Evolutionary conservation across 2,329 filamentous ascomycete genomes (phyloP).

Genomic region (Lasiodiplodia gonubiensis): DNA sequence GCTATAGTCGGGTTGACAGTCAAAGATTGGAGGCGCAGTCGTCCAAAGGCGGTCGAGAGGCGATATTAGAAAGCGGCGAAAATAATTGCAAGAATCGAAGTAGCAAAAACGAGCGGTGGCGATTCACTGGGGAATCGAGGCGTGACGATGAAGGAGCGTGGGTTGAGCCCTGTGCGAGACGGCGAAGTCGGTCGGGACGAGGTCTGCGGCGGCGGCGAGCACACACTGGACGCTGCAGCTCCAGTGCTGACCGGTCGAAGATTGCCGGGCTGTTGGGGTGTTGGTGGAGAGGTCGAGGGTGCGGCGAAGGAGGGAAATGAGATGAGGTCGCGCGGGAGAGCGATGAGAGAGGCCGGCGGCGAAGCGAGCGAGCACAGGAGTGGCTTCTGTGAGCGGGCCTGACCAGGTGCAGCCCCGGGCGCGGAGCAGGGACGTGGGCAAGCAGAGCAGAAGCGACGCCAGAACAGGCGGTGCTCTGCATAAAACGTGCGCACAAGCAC

Average conservation of each 20-base stretch:
- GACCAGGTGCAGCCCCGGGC: constrained; percentile 20
- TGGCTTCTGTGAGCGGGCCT: constrained; percentile 18
- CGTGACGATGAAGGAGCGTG: constrained; percentile 41
- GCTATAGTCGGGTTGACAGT: background rate
- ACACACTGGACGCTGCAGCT: constrained; percentile 39
- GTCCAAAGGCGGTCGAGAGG: constrained; percentile 32
- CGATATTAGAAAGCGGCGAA: constrained; percentile 27
- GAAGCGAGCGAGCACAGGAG: constrained; percentile 29
- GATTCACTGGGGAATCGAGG: constrained; percentile 43
- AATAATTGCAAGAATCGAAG: constrained; percentile 33
- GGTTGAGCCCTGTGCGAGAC: constrained; percentile 33
- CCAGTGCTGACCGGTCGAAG: constrained; percentile 42
- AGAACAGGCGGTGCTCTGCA: constrained; percentile 15
- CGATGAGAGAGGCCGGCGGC: constrained; percentile 26
- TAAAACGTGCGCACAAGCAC: constrained; percentile 28
- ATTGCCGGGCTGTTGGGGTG: constrained; percentile 39
- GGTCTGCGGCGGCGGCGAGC: constrained; percentile 42
- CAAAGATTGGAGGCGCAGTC: constrained; percentile 28
- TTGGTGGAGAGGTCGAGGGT: constrained; percentile 34
- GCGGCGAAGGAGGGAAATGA: constrained; percentile 31
- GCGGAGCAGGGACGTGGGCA: constrained; percentile 27
- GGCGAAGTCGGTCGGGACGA: constrained; percentile 29
- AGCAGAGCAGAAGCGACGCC: constrained; percentile 24
- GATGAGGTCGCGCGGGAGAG: constrained; percentile 29
- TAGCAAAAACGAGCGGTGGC: constrained; percentile 40